These are phyloP conservation scores for Corylus americana DNA, from an alignment of 306 rosid species.

Conservation along the genomic window DNA sequence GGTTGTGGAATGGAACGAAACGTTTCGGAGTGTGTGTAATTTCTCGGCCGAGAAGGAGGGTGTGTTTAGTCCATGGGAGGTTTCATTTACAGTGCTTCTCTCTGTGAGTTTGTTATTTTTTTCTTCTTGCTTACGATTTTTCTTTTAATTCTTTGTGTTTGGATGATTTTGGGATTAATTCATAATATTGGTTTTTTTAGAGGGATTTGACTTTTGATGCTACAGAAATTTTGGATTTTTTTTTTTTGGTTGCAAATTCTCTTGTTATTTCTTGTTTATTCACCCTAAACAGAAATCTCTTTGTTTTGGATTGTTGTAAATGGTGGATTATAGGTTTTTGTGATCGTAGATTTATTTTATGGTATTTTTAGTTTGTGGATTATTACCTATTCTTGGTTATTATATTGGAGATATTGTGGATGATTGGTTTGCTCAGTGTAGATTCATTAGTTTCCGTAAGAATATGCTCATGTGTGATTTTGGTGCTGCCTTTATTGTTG, in stretches of 20 bases:
- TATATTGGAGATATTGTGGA: not conserved
- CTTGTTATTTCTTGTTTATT: not conserved
- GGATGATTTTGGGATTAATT: not conserved
- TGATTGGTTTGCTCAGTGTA: not conserved
- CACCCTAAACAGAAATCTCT: too few relatives aligned
- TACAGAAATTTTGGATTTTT: not conserved
- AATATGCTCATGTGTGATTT: not conserved
- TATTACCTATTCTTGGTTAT: not conserved
- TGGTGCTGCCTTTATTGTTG: not conserved
- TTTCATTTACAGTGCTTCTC: conserved; percentile 79
- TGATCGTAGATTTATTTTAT: not conserved
- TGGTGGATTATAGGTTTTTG: not conserved
- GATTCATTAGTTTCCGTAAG: not conserved
- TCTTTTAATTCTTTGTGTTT: not conserved
- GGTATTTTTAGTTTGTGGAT: not conserved
- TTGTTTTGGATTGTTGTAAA: not conserved
- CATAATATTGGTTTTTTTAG: not conserved
- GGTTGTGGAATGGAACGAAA: conserved; percentile 66
- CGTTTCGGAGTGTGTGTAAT: conserved; percentile 57
- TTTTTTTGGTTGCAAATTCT: not conserved
- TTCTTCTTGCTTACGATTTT: not conserved
- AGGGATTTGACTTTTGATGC: not conserved
- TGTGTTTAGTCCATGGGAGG: conserved; percentile 95
- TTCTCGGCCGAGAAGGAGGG: conserved; percentile 70
- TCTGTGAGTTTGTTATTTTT: conserved; percentile 46